Conservation (phyloP, 768 basidiomycete genomes). For the Lenzites betulinus region DNA sequence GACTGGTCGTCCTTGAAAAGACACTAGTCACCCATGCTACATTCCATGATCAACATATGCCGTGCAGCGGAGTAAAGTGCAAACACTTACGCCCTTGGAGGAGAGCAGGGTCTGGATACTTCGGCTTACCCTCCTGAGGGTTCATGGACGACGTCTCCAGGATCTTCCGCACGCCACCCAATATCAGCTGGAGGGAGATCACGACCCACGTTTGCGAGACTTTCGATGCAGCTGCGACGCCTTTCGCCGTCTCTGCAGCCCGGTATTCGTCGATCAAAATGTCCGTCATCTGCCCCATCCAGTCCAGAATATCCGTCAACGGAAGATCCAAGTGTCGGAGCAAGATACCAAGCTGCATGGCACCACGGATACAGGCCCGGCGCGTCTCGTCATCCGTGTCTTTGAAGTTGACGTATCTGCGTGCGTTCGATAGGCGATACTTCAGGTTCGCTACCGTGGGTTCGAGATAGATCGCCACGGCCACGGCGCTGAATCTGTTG, state of each 20-base stretch:
- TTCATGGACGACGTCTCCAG: conserved; percentile 44
- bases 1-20: conserved; percentile 47
- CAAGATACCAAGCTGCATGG: conserved; percentile 69
- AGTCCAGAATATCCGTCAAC: conserved; percentile 55
- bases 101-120: conserved; percentile 66
- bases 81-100: conserved; percentile 52
- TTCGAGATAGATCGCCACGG: conserved; percentile 70
- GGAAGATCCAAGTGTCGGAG: conserved; percentile 54
- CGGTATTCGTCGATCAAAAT: conserved; percentile 59
- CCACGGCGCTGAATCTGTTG: conserved; percentile 78
- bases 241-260: conserved; percentile 26
- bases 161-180: conserved; percentile 59
- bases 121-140: conserved; percentile 33
- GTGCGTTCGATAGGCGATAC: conserved; percentile 63
- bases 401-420: conserved; percentile 67
- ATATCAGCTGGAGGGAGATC: conserved; percentile 50
- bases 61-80: background rate
- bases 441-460: conserved; percentile 47
- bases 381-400: conserved; percentile 64
- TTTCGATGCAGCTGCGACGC: conserved; percentile 5
- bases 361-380: conserved; percentile 70
- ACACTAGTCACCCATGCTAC: conserved; percentile 63
- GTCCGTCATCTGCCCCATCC: conserved; percentile 64
- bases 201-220: conserved; percentile 32
- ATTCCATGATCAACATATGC: background rate